Percentiles rank a stretch among this genome's conserved stretches.
These are phyloP conservation scores for Theileria orientalis DNA, from an alignment of 169 alveolate species.

Conservation along the genomic window DNA sequence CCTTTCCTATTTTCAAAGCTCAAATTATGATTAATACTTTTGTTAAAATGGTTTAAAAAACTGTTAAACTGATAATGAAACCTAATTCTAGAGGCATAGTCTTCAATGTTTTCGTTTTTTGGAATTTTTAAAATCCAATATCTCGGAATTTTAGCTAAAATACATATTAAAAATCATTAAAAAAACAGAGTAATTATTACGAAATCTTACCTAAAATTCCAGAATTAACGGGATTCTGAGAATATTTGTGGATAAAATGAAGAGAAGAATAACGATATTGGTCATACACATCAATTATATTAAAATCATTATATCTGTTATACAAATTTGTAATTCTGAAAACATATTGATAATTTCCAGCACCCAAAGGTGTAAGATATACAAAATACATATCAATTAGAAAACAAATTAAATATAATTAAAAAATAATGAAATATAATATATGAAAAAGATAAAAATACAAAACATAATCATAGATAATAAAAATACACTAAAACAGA, in stretches of 20 bases:
- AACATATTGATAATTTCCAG: conserved; percentile 61
- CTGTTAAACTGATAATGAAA: neutral
- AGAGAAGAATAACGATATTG: neutral
- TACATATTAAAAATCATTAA: too few species aligned
- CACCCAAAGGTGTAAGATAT: conserved; percentile 52
- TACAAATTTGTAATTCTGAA: conserved; percentile 11
- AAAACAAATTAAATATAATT: too few species aligned
- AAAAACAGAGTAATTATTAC: neutral
- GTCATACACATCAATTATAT: conserved; percentile 1
- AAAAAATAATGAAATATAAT: too few species aligned
- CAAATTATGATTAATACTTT: neutral
- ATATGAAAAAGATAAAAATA: too few species aligned
- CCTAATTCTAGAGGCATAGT: neutral
- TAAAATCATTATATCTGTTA: neutral
- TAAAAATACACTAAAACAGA: too few species aligned
- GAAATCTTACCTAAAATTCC: neutral
- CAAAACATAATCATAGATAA: too few species aligned
- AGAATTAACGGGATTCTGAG: neutral
- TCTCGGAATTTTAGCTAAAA: too few species aligned
- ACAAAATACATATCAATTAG: too few species aligned
- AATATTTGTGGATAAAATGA: neutral
- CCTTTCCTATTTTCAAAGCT: neutral
- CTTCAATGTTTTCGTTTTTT: neutral
- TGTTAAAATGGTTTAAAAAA: neutral
- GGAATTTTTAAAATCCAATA: neutral